Evolutionary conservation across 257 asterid genomes (phyloP).

Genomic region (Solanum piurae): DNA sequence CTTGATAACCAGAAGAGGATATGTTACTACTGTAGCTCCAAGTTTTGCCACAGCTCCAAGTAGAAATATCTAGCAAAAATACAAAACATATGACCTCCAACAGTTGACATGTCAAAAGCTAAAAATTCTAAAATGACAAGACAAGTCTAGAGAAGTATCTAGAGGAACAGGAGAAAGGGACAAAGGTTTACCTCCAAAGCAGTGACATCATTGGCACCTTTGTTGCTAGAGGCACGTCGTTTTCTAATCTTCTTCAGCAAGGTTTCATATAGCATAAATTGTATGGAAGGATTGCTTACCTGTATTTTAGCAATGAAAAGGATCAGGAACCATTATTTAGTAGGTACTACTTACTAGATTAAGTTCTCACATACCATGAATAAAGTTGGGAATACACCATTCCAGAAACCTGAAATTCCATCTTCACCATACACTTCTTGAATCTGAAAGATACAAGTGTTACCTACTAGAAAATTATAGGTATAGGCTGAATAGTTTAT

Average conservation of each 20-base stretch:
- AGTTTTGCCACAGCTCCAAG: conserved; percentile 98
- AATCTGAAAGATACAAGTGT: conserved; percentile 38
- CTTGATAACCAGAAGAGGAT: conserved; percentile 94
- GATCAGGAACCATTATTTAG: conserved; percentile 18
- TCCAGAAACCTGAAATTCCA: conserved; percentile 90
- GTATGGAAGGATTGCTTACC: conserved; percentile 98
- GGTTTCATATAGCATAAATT: conserved; percentile 92
- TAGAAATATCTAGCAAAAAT: conserved; percentile 54
- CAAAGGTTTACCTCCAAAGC: conserved; percentile 65
- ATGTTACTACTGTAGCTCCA: conserved; percentile 93
- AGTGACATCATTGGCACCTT: conserved; percentile 44
- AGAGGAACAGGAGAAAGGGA: background rate
- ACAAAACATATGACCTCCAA: background rate
- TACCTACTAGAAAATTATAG: conserved; percentile 7
- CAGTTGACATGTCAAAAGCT: background rate
- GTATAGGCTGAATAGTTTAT: background rate
- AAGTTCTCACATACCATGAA: conserved; percentile 66
- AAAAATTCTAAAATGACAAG: background rate
- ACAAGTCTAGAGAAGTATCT: background rate
- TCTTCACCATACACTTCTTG: conserved; percentile 86
- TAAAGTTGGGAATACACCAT: conserved; percentile 89
- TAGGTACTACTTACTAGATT: conserved; percentile 7
- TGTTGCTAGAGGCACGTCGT: conserved; percentile 36
- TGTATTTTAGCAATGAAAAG: conserved; percentile 21
- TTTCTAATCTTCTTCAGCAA: conserved; percentile 73